Percentiles rank a stretch among this genome's conserved stretches.
Conservation (phyloP, 306 rosid genomes). For the Crotalaria pallida region DNA sequence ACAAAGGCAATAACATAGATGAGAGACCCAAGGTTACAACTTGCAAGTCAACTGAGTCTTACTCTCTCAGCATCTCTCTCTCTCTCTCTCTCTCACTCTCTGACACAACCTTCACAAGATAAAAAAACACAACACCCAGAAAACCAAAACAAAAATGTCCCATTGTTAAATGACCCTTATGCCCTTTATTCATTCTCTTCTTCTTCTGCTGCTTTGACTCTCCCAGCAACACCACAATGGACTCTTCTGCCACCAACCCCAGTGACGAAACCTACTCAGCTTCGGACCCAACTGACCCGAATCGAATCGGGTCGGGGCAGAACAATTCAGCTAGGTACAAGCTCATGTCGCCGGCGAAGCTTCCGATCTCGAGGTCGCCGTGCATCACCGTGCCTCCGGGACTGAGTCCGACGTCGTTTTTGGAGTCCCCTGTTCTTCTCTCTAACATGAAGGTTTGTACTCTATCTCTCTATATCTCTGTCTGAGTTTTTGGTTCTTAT, state of each 20-base stretch:
- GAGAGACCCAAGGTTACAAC: conserved; percentile 37
- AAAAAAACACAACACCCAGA: neutral
- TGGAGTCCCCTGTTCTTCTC: neutral
- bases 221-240: conserved; percentile 31
- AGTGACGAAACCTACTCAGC: neutral
- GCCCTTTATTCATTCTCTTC: conserved; percentile 32
- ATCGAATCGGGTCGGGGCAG: conserved; percentile 18
- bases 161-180: conserved; percentile 34
- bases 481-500: neutral
- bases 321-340: conserved; percentile 61
- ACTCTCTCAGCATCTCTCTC: conserved; percentile 32
- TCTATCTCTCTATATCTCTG: neutral
- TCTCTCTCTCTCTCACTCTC: conserved; percentile 33
- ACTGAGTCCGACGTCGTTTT: conserved; percentile 52
- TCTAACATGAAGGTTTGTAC: neutral
- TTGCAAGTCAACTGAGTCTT: conserved; percentile 51
- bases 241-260: conserved; percentile 30
- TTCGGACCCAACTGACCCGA: conserved; percentile 38
- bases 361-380: conserved; percentile 93
- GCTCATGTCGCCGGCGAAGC: conserved; percentile 89
- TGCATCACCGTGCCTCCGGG: conserved; percentile 81
- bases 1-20: conserved; percentile 22
- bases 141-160: neutral
- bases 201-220: neutral
- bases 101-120: conserved; percentile 17